phyloP scores from a whole-genome alignment of 495 filamentous ascomycete genomes.

The Tuber umbilicatum region DNA sequence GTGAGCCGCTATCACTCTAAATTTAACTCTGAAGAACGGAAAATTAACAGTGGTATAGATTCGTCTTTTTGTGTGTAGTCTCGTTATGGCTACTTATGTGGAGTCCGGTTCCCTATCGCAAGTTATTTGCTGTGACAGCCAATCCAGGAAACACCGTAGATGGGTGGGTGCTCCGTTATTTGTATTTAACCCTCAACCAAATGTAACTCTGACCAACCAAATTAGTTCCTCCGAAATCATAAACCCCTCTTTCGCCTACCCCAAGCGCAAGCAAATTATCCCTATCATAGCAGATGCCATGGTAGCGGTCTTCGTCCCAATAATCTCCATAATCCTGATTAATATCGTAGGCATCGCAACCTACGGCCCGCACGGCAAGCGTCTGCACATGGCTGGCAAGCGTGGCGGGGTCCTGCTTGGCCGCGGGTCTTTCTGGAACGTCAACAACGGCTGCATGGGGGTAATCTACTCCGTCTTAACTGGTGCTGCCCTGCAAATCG shows the following conservation, averaged over 20 bases:
- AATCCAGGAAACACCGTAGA: constrained; percentile 18
- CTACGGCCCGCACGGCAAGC: constrained; percentile 20
- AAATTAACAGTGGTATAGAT: constrained; percentile 14
- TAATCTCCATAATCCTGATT: constrained; percentile 46
- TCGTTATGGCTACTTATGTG: constrained; percentile 40
- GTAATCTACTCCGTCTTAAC: constrained; percentile 51
- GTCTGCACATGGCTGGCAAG: constrained; percentile 13
- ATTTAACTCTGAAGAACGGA: not conserved
- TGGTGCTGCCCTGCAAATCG: constrained; percentile 52
- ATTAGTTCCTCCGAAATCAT: constrained; percentile 47
- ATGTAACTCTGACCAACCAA: not conserved
- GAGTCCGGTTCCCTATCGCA: constrained; percentile 41
- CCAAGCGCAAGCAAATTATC: constrained; percentile 56
- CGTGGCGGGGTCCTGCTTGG: constrained; percentile 28
- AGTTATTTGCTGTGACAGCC: constrained; percentile 36
- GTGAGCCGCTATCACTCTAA: constrained; percentile 15
- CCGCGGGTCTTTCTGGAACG: constrained; percentile 47
- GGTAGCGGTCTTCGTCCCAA: constrained; percentile 52
- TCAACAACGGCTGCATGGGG: constrained; percentile 48
- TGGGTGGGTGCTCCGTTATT: not conserved
- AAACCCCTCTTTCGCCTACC: constrained; percentile 57
- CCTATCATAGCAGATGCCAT: constrained; percentile 57
- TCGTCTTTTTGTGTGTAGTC: constrained; percentile 33
- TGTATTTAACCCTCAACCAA: not conserved
- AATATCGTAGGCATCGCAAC: constrained; percentile 44